Conservation (phyloP, 805 yeast species). For the Candida ortonii region DNA sequence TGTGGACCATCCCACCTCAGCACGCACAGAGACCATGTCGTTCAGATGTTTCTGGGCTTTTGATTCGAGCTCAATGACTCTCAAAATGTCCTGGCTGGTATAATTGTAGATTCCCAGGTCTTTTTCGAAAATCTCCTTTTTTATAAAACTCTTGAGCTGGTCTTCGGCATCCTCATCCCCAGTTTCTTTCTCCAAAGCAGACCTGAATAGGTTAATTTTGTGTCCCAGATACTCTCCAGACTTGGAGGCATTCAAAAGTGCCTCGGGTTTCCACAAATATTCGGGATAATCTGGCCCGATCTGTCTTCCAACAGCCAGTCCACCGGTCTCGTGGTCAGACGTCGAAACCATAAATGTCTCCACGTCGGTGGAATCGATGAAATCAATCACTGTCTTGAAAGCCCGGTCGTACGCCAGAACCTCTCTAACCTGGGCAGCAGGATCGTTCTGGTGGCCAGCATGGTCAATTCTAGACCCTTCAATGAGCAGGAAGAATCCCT, state of each 20-base stretch:
- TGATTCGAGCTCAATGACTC: slow-evolving; percentile 35
- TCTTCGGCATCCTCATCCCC: slow-evolving; percentile 16
- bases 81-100: slow-evolving; percentile 50
- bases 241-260: slow-evolving; percentile 62
- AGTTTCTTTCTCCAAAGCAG: slow-evolving; percentile 4
- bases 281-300: slow-evolving; percentile 69
- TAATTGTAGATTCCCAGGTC: slow-evolving; percentile 67
- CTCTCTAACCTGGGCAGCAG: slow-evolving; percentile 91
- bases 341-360: slow-evolving; percentile 81
- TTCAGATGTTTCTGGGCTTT: slow-evolving; percentile 50
- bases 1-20: slow-evolving; percentile 94
- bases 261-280: slow-evolving; percentile 84
- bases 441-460: slow-evolving; percentile 92
- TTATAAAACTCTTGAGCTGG: slow-evolving; percentile 44
- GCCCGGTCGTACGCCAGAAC: slow-evolving; percentile 85
- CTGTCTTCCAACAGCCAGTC: slow-evolving; percentile 85
- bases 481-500: slow-evolving; percentile 81
- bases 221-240: slow-evolving; percentile 69
- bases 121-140: slow-evolving; percentile 51
- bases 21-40: slow-evolving; percentile 71
- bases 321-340: slow-evolving; percentile 96
- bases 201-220: slow-evolving; percentile 36
- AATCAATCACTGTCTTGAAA: slow-evolving; percentile 68
- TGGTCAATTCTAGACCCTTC: slow-evolving; percentile 96
- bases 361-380: slow-evolving; percentile 61